Base-by-base conservation (phyloP, 2,329 filamentous ascomycete genomes). In the Xylariaceae sp. region DNA sequence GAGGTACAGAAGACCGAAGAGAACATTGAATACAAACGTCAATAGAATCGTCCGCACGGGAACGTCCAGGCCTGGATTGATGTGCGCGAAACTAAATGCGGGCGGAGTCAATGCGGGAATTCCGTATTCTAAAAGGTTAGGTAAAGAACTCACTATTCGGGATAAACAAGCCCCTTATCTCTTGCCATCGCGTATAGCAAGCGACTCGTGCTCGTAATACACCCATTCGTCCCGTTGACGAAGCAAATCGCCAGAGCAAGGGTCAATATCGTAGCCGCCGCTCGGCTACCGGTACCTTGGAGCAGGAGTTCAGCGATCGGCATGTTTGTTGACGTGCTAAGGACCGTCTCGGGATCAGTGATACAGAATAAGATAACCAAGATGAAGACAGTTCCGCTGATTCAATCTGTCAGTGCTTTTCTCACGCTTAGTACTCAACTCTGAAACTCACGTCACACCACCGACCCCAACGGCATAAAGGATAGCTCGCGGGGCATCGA, bases 161-260 rank as follows among this genome's bases (percentile, higher is more conserved):
- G 64, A 47, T 64, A 69, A 2, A 67, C 56, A 6, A 69, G 63
- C 7, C 69, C 72, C 38, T 64, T 66, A 47, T 75, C 75, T 45
- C 75, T 67, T 6, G 75, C 75, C 65, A 78, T 75, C 5, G 72
- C 62, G 52, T 66, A 76, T 11, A 73, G 53, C 12, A 76, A 63
- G 32, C 74, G 62, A 33, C 67, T 74, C 1, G 67, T 71, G 45
- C 66, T 72, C 9, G 71, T 75, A 7, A 73, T 64, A 36, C 69
- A 70, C 1, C 71, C 72, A n/a, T 68, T 70, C 9, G 71, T 73
- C 14, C 73, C 74, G 27, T 74, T 72, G 39, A 75, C 63, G 42
- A 76, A 75, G 52, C 73, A 75, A 0, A 75, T 58, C 0, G 64
- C 65, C 0, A 75, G 54, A 58, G 71, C 68, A 18, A 75, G 58